Evolutionary conservation across 495 filamentous ascomycete species (phyloP), one percentile per base, ranked within the genome.

Genomic region (Xylaria telfairii): DNA sequence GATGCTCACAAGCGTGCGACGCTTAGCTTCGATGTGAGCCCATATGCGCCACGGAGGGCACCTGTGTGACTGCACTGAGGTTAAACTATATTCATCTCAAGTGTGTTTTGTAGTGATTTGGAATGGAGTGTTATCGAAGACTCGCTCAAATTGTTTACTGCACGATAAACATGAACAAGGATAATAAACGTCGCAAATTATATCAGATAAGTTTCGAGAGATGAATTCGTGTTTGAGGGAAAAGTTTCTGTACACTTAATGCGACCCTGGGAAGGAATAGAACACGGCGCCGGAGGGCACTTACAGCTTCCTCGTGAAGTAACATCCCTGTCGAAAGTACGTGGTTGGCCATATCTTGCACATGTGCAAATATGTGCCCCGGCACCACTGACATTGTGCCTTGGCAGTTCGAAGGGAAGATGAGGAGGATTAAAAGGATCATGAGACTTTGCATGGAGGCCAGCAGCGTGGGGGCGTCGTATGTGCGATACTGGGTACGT

Each of bases 1-100:
- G 1, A 83, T 69, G 0, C 73, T 37, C 28, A 72, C 47, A 19
- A 75, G 39, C 47, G 80, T 79, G 53, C 81, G 78, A 6, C 82
- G 75, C 62, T 82, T 83, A 7, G 81, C 74, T 3, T 78, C 82
- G 9, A 84, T 75, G 49, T 83, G 72, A 19, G 81, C 68, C 81
- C 82, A 84, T 7, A 74, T 68, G 4, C 77, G 71, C 80, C 80
- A 83, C 7, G 74, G 68, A 15, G 82, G 81, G 15, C 74, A 53
- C 49, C 32, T 67, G 34, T 79, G 73, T 21, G 72, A 53, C 59
- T 62, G 32, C 12, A 24, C 7, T 10, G 17, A 37, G 19, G 32
- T 59, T 37, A 59, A 13, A 59, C 9, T 59, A 21, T 12, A 37
- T 59, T 3, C 56, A 17, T 37, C 21, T 10, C 5, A 53, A 26